phyloP scores from a whole-genome alignment of 176 grass and related monocot genomes.

The Hsuehochloa calcarea region DNA sequence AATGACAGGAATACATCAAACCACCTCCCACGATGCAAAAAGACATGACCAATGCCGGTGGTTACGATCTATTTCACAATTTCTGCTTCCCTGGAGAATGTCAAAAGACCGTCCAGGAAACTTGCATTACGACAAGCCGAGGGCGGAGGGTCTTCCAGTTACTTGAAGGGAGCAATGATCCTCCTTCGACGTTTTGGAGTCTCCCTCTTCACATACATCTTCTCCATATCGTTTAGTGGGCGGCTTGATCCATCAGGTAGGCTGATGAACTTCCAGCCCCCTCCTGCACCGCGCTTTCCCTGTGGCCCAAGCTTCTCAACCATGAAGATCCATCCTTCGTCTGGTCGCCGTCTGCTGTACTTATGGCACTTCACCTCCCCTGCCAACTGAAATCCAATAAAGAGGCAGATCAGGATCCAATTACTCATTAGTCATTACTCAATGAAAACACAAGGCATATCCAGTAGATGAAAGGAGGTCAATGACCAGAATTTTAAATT shows the following conservation, averaged over 20 bases:
- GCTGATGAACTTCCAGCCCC: conserved; percentile 84
- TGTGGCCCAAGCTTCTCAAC: conserved; percentile 79
- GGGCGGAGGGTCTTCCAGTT: background rate
- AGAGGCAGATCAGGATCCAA: background rate
- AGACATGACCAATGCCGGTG: background rate
- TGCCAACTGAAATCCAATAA: conserved; percentile 53
- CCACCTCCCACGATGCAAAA: conserved; percentile 29
- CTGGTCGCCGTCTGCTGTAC: conserved; percentile 78
- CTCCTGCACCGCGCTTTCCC: conserved; percentile 62
- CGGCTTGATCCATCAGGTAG: conserved; percentile 87
- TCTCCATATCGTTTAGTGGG: conserved; percentile 76
- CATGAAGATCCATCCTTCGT: conserved; percentile 80
- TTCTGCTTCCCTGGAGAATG: conserved; percentile 23
- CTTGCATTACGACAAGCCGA: background rate
- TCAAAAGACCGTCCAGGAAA: conserved; percentile 25
- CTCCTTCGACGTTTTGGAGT: conserved; percentile 72
- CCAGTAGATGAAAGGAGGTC: background rate
- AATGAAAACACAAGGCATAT: background rate
- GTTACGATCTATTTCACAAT: conserved; percentile 19
- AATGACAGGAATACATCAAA: conserved; percentile 27
- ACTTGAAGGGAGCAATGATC: conserved; percentile 87
- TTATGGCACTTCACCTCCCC: conserved; percentile 91
- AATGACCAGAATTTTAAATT: background rate
- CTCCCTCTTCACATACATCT: conserved; percentile 95
- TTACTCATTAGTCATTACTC: background rate